Evolutionary conservation across 495 filamentous ascomycete species (phyloP), one percentile per base, ranked within the genome.

Genomic region (Achaetomiella virescens): DNA sequence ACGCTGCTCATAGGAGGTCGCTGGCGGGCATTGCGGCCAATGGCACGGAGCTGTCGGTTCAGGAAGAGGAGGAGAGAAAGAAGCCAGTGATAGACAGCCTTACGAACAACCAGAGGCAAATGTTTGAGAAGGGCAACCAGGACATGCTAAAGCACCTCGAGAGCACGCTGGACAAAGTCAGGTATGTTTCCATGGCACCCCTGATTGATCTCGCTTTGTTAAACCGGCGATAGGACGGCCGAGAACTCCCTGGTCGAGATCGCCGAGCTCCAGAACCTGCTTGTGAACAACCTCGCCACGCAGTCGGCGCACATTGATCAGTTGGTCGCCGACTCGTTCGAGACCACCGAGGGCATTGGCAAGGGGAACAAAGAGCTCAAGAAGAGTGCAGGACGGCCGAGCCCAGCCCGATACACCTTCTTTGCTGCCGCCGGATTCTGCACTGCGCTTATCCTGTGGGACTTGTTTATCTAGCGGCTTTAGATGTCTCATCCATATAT

Each of bases 71-170:
- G 25, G 57, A 72, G 35, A 71, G 70, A 15, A 40, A 17, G 24
- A 31, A 15, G 43, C 20, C 53, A 4, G 81, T 80, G 20, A 78
- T 85, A 55, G 71, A 79, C 29, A 78, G 87, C 55, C 72, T 97
- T 57, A 86, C 82, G 18, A 79, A 81, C 45, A 90, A 96, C 59
- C 91, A 97, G 68, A 69, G 90, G 51, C 92, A 96, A 69, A 77
- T 97, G 60, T 97, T 99, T 72, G 91, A 89, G 37, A 82, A 88
- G 70, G 91, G 97, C 69, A 97, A 99, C 68, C 84, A 90, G 65
- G 81, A 87, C 52, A 90, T 98, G 87, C 72, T 97, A 48, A 86
- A 84, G 70, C 88, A 95, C 70, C 96, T 92, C 68, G 88, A 97
- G 69, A 88, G 87, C 70, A 89, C 87, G 0, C 74, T 97, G 66